Conservation (phyloP, 257 asterid genomes). For the Solanum rostratum region DNA sequence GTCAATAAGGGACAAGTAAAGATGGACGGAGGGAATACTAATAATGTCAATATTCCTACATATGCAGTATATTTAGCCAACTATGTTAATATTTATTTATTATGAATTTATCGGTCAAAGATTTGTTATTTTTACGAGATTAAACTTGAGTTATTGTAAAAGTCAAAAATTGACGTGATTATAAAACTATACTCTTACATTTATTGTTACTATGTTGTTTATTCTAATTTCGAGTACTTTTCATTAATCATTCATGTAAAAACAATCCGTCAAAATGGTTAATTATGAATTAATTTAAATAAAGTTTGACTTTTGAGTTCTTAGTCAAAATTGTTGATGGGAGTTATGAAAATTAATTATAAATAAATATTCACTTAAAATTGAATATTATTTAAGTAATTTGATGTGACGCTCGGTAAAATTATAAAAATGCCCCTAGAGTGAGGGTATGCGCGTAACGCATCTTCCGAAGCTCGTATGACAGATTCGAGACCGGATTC, state of each 20-base stretch:
- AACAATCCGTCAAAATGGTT: no score
- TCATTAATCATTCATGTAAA: no score
- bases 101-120: background rate
- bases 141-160: background rate
- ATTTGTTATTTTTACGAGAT: background rate
- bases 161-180: background rate
- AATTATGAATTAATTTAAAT: no score
- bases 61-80: background rate
- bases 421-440: no score
- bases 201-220: background rate
- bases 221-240: background rate
- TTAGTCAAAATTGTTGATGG: background rate
- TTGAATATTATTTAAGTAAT: background rate
- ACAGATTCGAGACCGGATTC: no score
- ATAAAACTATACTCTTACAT: background rate
- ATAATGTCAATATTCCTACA: background rate
- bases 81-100: background rate
- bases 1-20: no score
- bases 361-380: no score
- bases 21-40: no score
- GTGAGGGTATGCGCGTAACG: no score
- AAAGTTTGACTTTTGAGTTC: background rate
- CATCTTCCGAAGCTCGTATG: no score
- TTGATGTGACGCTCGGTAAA: no score
- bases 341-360: no score